Evolutionary conservation across 2,329 filamentous ascomycete species (phyloP).

Genomic region (Calycina herbarum): DNA sequence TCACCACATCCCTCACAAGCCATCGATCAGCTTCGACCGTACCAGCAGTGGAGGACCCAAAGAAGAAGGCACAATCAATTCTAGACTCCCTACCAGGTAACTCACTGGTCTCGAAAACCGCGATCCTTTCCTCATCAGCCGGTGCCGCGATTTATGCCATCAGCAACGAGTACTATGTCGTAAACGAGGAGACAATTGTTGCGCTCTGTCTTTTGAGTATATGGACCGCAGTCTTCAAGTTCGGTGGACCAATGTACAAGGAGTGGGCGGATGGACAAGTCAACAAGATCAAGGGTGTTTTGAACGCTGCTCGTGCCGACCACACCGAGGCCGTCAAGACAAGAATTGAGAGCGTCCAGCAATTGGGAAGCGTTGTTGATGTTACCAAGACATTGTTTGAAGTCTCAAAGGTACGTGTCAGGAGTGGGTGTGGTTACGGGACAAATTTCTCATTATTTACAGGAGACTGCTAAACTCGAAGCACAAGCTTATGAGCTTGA

Average conservation of each 20-base stretch:
- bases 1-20: slow-evolving; percentile 66
- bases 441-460: slow-evolving; percentile 15
- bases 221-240: slow-evolving; percentile 90
- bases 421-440: not conserved
- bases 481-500: slow-evolving; percentile 95
- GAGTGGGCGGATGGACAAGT: slow-evolving; percentile 89
- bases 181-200: slow-evolving; percentile 98
- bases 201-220: slow-evolving; percentile 90
- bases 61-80: slow-evolving; percentile 95
- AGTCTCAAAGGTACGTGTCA: slow-evolving; percentile 82
- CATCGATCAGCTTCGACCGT: slow-evolving; percentile 73
- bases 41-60: slow-evolving; percentile 76
- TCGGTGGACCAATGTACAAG: slow-evolving; percentile 86
- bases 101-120: slow-evolving; percentile 91
- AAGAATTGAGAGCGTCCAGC: slow-evolving; percentile 90
- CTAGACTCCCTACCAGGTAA: slow-evolving; percentile 90
- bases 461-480: slow-evolving; percentile 93
- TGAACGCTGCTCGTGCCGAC: slow-evolving; percentile 91
- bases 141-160: slow-evolving; percentile 91
- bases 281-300: slow-evolving; percentile 89
- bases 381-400: slow-evolving; percentile 96
- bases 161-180: slow-evolving; percentile 99
- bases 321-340: slow-evolving; percentile 94
- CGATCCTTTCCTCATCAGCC: slow-evolving; percentile 90
- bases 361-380: slow-evolving; percentile 91